phyloP scores from a whole-genome alignment of 305 asterid genomes.

The Solanum hybrid region DNA sequence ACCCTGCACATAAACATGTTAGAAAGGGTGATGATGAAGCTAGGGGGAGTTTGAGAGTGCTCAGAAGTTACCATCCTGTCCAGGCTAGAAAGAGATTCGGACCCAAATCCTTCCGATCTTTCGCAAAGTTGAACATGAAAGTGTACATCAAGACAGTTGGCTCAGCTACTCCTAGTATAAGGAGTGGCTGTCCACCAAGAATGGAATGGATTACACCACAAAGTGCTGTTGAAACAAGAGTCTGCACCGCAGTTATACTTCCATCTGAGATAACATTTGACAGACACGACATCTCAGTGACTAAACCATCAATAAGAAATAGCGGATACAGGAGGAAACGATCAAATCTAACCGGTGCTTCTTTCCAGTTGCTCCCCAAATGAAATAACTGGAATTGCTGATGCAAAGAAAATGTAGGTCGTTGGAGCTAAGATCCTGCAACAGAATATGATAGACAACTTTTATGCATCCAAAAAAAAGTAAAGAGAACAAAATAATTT shows the following conservation, averaged over 20 bases:
- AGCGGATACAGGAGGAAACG: background rate
- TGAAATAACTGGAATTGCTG: slow-evolving; percentile 95
- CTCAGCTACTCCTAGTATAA: slow-evolving; percentile 97
- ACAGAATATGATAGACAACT: slow-evolving; percentile 3
- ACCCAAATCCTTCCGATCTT: slow-evolving; percentile 83
- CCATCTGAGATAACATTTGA: slow-evolving; percentile 52
- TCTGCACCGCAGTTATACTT: slow-evolving; percentile 85
- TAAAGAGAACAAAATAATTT: background rate
- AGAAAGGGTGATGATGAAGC: slow-evolving; percentile 11
- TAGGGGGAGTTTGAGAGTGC: slow-evolving; percentile 6
- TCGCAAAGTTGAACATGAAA: slow-evolving; percentile 83
- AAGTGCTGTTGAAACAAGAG: slow-evolving; percentile 90
- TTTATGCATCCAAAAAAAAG: slow-evolving; percentile 5
- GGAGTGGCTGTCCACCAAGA: slow-evolving; percentile 91
- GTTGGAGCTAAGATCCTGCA: slow-evolving; percentile 95
- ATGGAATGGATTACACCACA: slow-evolving; percentile 94
- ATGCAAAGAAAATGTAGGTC: slow-evolving; percentile 95
- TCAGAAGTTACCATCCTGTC: slow-evolving; percentile 72
- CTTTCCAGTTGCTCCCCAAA: slow-evolving; percentile 96
- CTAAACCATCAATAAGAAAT: background rate
- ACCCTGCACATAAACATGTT: slow-evolving; percentile 48
- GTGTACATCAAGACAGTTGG: slow-evolving; percentile 98
- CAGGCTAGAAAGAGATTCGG: slow-evolving; percentile 71
- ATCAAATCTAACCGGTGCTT: slow-evolving; percentile 47
- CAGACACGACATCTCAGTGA: background rate